Evolutionary conservation across 1,284 basidiomycete species (phyloP).

Genomic region (Trichosporon sp.): DNA sequence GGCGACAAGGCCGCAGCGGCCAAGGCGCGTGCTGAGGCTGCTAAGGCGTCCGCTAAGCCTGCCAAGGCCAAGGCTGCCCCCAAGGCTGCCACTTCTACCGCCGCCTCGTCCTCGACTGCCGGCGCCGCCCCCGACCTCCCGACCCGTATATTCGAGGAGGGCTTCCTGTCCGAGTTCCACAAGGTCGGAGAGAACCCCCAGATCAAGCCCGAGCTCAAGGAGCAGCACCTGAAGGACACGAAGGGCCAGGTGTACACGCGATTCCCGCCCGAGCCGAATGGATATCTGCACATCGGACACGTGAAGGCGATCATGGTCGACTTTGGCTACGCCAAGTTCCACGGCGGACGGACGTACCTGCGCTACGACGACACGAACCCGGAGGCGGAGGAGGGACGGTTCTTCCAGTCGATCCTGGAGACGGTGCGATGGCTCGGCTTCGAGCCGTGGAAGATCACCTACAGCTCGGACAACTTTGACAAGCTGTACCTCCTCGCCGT

Average conservation of each 20-base stretch:
- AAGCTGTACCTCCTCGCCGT: slow-evolving; percentile 84
- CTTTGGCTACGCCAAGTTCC: slow-evolving; percentile 93
- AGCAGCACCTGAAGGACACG: slow-evolving; percentile 79
- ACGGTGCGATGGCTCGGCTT: slow-evolving; percentile 96
- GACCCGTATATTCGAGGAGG: slow-evolving; percentile 82
- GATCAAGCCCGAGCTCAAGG: slow-evolving; percentile 72
- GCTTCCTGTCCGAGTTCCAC: slow-evolving; percentile 91
- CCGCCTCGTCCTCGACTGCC: slow-evolving; percentile 46
- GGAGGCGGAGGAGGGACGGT: slow-evolving; percentile 92
- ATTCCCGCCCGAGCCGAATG: slow-evolving; percentile 98
- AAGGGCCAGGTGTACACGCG: slow-evolving; percentile 88
- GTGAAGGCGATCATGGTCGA: slow-evolving; percentile 98
- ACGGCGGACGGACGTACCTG: slow-evolving; percentile 88
- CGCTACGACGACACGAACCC: slow-evolving; percentile 98
- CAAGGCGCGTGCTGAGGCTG: slow-evolving; percentile 68
- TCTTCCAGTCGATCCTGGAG: slow-evolving; percentile 96
- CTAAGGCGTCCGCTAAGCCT: slow-evolving; percentile 57
- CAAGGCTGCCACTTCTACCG: slow-evolving; percentile 21
- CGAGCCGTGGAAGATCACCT: slow-evolving; percentile 98
- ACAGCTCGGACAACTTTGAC: slow-evolving; percentile 97
- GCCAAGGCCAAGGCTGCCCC: slow-evolving; percentile 64
- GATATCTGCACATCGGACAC: slow-evolving; percentile 93
- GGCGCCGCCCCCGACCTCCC: slow-evolving; percentile 47
- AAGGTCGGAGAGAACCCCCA: slow-evolving; percentile 95
- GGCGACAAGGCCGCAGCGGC: slow-evolving; percentile 71